phyloP scores from a whole-genome alignment of 2,329 filamentous ascomycete species.

The Penicillium sp. region DNA sequence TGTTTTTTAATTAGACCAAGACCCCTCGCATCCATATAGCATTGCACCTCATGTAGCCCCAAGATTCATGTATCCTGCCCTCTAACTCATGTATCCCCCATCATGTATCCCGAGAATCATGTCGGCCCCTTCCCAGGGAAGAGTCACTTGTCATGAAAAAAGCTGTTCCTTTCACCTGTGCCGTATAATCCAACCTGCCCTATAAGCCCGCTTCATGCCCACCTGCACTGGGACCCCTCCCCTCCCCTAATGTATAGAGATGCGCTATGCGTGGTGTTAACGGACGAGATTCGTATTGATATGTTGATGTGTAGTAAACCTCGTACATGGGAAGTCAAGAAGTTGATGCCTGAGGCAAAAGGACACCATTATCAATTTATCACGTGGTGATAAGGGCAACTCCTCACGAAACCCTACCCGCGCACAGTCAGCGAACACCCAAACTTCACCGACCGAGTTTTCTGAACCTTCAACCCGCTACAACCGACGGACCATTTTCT shows the following conservation, averaged over 20 bases:
- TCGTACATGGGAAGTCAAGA: background rate
- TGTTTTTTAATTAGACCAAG: conserved; percentile 38
- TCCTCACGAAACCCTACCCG: conserved; percentile 27
- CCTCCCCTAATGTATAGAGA: conserved; percentile 12
- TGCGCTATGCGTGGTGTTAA: background rate
- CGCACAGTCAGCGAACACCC: conserved; percentile 30
- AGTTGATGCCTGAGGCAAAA: conserved; percentile 14
- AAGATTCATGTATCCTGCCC: conserved; percentile 38
- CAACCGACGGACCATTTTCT: conserved; percentile 28
- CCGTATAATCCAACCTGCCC: conserved; percentile 15
- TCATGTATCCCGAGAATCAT: conserved; percentile 33
- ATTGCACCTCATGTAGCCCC: conserved; percentile 29
- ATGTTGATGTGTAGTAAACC: background rate
- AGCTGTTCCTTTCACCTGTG: conserved; percentile 15
- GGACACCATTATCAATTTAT: background rate
- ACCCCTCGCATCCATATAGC: conserved; percentile 27
- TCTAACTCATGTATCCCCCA: conserved; percentile 21
- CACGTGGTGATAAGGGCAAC: conserved; percentile 33
- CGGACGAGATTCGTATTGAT: background rate
- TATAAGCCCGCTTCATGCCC: conserved; percentile 4
- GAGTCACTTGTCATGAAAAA: conserved; percentile 34
- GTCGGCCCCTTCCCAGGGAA: conserved; percentile 23
- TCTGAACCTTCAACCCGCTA: conserved; percentile 23
- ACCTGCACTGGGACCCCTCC: background rate
- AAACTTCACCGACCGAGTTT: conserved; percentile 16